Evolutionary conservation across 2,329 filamentous ascomycete species (phyloP), one percentile per base, ranked within the genome.

Genomic region (Fusarium solani-melongenae): DNA sequence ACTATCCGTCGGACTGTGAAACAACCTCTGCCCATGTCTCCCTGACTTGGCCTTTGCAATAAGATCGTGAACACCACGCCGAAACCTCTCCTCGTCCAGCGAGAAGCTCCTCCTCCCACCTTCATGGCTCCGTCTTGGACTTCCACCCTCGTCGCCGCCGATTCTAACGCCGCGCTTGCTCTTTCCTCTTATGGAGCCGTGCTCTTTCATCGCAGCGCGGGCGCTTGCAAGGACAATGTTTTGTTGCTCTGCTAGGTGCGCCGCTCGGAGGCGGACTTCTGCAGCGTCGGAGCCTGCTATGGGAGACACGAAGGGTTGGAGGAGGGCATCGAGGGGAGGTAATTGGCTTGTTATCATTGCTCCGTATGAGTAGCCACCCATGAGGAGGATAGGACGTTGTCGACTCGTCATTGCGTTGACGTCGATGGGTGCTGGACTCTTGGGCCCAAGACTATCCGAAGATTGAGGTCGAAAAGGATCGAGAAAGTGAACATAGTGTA

Each of bases 341-440:
- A 97, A 87, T 66, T 92, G 90, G 1, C 89, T 91, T 3, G 94
- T 91, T 41, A 98, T 89, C 78, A 98, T 88, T 6, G 94, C 94
- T 49, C 96, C 96, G 81, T 98, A 98, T 0, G 95, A 98, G 81
- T 98, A 98, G 14, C 95, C 95, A 2, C 89, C 92, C 8, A 96
- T 85, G 6, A 98, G 77, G 4, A 91, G 78, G 56, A 86, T 64
- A 3, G 82, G 83, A 2, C 72, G 75, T 3, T 17, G 36, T 5
- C 41, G 65, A 12, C 22, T 60, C 3, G 51, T n/a, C 3, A 64
- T 56, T 3, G 59, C 9, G 22, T 65, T 59, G 9, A 62, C 17
- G 15, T 44, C 55, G 29, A 61, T 33, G 33, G 60, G n/a, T 20
- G 46, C 57, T 7, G 67, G 72, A 2, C 62, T 70, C 1, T 59